Percentiles rank a stretch among this genome's conserved stretches.
These are phyloP conservation scores for Candida sanyaensis DNA, from an alignment of 1,139 yeast genomes.

Conservation along the genomic window DNA sequence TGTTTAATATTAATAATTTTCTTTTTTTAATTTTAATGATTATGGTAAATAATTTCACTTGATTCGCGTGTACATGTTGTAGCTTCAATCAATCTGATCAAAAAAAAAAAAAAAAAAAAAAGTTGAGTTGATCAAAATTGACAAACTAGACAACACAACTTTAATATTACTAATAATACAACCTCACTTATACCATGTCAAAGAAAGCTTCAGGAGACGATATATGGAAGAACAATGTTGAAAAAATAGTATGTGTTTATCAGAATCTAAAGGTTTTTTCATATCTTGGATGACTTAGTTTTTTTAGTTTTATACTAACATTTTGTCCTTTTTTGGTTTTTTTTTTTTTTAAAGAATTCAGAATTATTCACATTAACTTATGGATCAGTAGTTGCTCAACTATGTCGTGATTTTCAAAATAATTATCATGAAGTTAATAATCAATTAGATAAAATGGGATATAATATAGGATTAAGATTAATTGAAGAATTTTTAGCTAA, in stretches of 20 bases:
- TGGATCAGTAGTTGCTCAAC: conserved; percentile 92
- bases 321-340: background rate
- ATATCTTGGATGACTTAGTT: too few species aligned
- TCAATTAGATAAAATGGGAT: conserved; percentile 91
- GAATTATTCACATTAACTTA: conserved; percentile 91
- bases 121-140: background rate
- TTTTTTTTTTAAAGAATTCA: conserved; percentile 66
- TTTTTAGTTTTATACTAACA: background rate
- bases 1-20: background rate
- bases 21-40: background rate
- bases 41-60: too few species aligned
- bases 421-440: conserved; percentile 79
- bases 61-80: too few species aligned
- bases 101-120: background rate
- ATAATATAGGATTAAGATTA: conserved; percentile 86
- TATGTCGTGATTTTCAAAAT: conserved; percentile 78
- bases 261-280: too few species aligned
- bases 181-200: conserved; percentile 11
- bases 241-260: conserved; percentile 65
- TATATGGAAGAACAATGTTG: conserved; percentile 87
- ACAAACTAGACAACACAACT: background rate
- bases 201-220: conserved; percentile 63
- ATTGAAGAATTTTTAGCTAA: conserved; percentile 93
- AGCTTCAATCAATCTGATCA: too few species aligned
- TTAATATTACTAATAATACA: background rate